Base-by-base conservation (phyloP, 2,329 filamentous ascomycete genomes). In the Calonectria honghensis region DNA sequence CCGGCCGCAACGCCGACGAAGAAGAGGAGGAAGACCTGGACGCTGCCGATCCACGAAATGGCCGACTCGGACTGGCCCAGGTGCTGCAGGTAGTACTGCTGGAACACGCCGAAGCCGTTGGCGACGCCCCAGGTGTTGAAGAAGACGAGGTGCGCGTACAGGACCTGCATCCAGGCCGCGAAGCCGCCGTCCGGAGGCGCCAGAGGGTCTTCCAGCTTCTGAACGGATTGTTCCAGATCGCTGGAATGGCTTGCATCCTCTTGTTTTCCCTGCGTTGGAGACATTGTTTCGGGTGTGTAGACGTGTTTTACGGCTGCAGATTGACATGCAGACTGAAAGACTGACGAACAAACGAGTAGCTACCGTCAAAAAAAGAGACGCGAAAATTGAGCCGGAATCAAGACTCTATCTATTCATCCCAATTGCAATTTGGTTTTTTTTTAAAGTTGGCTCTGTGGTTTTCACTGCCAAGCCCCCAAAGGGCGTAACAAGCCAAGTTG, bases 111-210 rank as follows among this genome's bases (percentile, higher is more conserved):
- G 72, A 86, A 87, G 18, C 83, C 85, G 73, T 88, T 88, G 35
- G 87, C 82, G 52, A 88, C 85, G n/a, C 87, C 87, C 86, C 86
- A 87, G 6, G 86, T 86, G 41, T 86, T 85, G 77, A 87, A 86
- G 73, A 87, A 85, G 37, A 86, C 83, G 4, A 87, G 81, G 75
- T 86, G 86, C 24, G 79, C 81, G 73, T 84, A 79, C 0, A 81
- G 57, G 0, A 82, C 83, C 63, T 85, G 84, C 1, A 79, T 75
- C 84, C 83, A 86, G 6, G 78, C 79, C 10, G 78, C 78, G 18
- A 66, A 37, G 6, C 79, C 78, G 7, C 78, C 76, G 7, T 80
- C 79, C 6, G 79, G 77, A 24, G 77, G 73, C 9, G 70, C 27
- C 3, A 73, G 13, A 0, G 51, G 2, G 3, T 68, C 2, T 1